A percentile compares a stretch with the other conserved stretches of the same genome.
phyloP scores from a whole-genome alignment of 345 rosid genomes.

The Murraya koenigii region DNA sequence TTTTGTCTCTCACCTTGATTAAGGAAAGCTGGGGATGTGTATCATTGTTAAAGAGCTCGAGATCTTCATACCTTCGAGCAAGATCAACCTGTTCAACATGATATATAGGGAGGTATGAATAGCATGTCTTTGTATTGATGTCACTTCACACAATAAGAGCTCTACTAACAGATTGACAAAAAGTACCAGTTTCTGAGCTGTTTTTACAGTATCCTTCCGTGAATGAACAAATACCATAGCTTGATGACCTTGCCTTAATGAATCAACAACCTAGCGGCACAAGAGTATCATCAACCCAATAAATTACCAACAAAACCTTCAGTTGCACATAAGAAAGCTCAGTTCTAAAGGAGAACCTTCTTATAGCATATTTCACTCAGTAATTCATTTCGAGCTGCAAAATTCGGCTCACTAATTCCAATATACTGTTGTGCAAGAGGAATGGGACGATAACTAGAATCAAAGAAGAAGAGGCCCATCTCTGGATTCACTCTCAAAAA shows the following conservation, averaged over 20 bases:
- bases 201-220: slow-evolving; percentile 93
- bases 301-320: slow-evolving; percentile 22
- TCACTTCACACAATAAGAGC: not conserved
- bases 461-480: slow-evolving; percentile 90
- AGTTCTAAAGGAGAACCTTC: slow-evolving; percentile 51
- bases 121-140: not conserved
- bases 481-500: slow-evolving; percentile 92
- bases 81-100: slow-evolving; percentile 69
- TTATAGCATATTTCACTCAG: slow-evolving; percentile 91
- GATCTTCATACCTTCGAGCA: slow-evolving; percentile 58
- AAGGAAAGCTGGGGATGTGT: slow-evolving; percentile 67
- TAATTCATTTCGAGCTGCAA: slow-evolving; percentile 73
- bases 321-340: slow-evolving; percentile 10
- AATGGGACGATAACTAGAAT: slow-evolving; percentile 97
- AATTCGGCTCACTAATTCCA: slow-evolving; percentile 93
- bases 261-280: slow-evolving; percentile 71
- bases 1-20: slow-evolving; percentile 51
- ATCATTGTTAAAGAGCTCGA: slow-evolving; percentile 64
- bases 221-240: slow-evolving; percentile 98
- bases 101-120: not conserved
- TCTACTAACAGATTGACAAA: slow-evolving; percentile 5
- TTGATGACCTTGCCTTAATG: slow-evolving; percentile 89
- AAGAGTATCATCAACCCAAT: slow-evolving; percentile 16
- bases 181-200: slow-evolving; percentile 84
- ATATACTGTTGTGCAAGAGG: slow-evolving; percentile 98